Evolutionary conservation across 208 protist species (phyloP).

Genomic region (Acanthamoeba royreba): DNA sequence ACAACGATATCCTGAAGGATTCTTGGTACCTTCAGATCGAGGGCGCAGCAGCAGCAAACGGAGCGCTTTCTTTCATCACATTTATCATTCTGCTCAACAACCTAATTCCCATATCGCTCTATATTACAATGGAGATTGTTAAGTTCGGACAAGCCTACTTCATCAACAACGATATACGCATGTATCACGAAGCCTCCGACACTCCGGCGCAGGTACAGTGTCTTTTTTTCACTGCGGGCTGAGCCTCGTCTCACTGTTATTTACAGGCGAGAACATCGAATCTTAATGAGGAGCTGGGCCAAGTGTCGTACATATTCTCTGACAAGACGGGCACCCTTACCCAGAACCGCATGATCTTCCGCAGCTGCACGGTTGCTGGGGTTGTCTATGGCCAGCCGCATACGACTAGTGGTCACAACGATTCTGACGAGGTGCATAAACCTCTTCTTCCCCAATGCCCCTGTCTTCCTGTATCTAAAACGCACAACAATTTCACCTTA

Average conservation of each 20-base stretch:
- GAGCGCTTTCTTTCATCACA: not conserved
- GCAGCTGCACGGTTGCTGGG: slow-evolving; percentile 71
- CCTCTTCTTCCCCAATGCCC: not conserved
- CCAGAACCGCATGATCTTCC: slow-evolving; percentile 84
- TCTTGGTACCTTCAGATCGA: slow-evolving; percentile 23
- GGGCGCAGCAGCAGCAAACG: not conserved
- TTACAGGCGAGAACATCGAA: slow-evolving; percentile 76
- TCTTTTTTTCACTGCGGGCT: slow-evolving; percentile 75
- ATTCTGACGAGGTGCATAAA: no score
- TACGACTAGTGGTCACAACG: no score
- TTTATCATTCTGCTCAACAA: slow-evolving; percentile 44
- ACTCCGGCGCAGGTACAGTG: slow-evolving; percentile 66
- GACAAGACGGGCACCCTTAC: slow-evolving; percentile 92
- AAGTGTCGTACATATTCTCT: slow-evolving; percentile 85
- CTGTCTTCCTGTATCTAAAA: no score
- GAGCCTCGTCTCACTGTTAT: not conserved
- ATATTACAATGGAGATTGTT: slow-evolving; percentile 46
- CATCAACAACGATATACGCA: slow-evolving; percentile 57
- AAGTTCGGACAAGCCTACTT: slow-evolving; percentile 50
- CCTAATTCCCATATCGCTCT: slow-evolving; percentile 43
- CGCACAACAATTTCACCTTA: no score
- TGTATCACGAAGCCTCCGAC: slow-evolving; percentile 66
- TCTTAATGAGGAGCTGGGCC: slow-evolving; percentile 83
- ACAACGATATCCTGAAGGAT: not conserved
- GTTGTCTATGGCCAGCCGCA: slow-evolving; percentile 45